phyloP scores from a whole-genome alignment of 1,139 yeast species.

The Pichia kudriavzevii region DNA sequence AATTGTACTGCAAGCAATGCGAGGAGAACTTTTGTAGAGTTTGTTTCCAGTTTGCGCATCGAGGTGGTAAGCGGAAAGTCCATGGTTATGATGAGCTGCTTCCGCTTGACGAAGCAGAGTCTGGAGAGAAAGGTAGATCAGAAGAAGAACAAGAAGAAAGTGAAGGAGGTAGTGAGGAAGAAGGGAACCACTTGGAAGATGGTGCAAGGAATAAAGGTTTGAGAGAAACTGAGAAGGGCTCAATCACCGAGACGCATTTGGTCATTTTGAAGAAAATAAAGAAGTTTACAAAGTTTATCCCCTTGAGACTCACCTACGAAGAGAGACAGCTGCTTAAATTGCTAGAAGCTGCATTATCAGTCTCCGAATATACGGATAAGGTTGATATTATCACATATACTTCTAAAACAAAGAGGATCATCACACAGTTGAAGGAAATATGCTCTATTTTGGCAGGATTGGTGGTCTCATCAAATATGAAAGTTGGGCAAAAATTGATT shows the following conservation, averaged over 20 bases:
- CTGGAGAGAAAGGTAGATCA: slow-evolving; percentile 24
- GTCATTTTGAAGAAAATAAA: slow-evolving; percentile 30
- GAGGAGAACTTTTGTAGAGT: slow-evolving; percentile 60
- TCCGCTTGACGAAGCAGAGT: slow-evolving; percentile 9
- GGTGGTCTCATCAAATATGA: slow-evolving; percentile 65
- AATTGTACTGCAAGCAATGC: slow-evolving; percentile 49
- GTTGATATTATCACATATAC: slow-evolving; percentile 59
- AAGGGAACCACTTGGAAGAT: slow-evolving; percentile 20
- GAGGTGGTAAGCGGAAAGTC: slow-evolving; percentile 49
- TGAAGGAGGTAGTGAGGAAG: slow-evolving; percentile 3
- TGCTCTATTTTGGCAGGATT: slow-evolving; percentile 69
- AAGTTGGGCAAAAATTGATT: slow-evolving; percentile 53
- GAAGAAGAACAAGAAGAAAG: slow-evolving; percentile 7
- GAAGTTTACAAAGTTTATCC: slow-evolving; percentile 48
- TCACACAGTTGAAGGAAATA: slow-evolving; percentile 60
- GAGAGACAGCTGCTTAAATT: slow-evolving; percentile 59
- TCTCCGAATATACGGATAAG: slow-evolving; percentile 67
- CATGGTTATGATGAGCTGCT: slow-evolving; percentile 30
- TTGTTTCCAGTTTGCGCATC: slow-evolving; percentile 57
- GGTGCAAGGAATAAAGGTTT: slow-evolving; percentile 4
- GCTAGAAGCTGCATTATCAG: slow-evolving; percentile 61
- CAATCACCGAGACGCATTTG: slow-evolving; percentile 9
- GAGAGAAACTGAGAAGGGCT: slow-evolving; percentile 5
- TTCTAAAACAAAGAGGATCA: slow-evolving; percentile 58
- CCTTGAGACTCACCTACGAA: slow-evolving; percentile 54